Evolutionary conservation across 2,329 filamentous ascomycete genomes (phyloP).

Genomic region (Sarocladium kiliense): DNA sequence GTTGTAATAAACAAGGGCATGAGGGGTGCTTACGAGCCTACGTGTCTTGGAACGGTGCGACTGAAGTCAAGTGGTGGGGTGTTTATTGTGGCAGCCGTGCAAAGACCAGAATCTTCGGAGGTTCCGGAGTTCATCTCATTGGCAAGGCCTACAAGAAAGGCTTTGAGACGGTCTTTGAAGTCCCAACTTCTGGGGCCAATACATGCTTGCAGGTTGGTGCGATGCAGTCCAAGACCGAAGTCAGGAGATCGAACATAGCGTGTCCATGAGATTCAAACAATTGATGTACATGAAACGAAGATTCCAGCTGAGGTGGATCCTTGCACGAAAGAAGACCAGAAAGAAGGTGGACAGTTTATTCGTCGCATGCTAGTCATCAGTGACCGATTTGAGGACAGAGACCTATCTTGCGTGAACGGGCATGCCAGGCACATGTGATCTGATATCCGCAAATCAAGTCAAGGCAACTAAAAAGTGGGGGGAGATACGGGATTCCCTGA

Average conservation of each 20-base stretch:
- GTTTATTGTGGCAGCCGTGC: too few relatives aligned
- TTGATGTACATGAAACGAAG: background rate
- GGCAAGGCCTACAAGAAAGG: conserved; percentile 10
- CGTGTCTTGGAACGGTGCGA: too few relatives aligned
- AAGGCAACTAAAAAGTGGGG: too few relatives aligned
- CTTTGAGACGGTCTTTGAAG: conserved; percentile 21
- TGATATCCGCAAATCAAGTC: too few relatives aligned
- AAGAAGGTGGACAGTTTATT: too few relatives aligned
- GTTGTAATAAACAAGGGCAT: too few relatives aligned
- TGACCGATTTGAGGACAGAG: background rate
- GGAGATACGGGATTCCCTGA: too few relatives aligned
- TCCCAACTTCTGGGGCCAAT: conserved; percentile 10
- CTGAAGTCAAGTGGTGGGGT: too few relatives aligned
- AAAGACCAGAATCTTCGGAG: too few relatives aligned
- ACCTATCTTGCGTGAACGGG: background rate
- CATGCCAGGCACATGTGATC: too few relatives aligned
- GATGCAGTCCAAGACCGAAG: conserved; percentile 11
- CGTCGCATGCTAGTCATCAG: background rate
- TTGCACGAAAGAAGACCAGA: background rate
- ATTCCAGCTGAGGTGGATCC: background rate
- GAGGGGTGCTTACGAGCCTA: too few relatives aligned
- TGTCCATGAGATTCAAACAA: background rate
- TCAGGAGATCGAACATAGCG: background rate
- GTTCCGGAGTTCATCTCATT: too few relatives aligned
- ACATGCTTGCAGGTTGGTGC: conserved; percentile 17